Percentiles rank a stretch among this genome's conserved stretches.
These are phyloP conservation scores for Trebouxia gelatinosa DNA, from an alignment of 163 green algal genomes.

Conservation along the genomic window DNA sequence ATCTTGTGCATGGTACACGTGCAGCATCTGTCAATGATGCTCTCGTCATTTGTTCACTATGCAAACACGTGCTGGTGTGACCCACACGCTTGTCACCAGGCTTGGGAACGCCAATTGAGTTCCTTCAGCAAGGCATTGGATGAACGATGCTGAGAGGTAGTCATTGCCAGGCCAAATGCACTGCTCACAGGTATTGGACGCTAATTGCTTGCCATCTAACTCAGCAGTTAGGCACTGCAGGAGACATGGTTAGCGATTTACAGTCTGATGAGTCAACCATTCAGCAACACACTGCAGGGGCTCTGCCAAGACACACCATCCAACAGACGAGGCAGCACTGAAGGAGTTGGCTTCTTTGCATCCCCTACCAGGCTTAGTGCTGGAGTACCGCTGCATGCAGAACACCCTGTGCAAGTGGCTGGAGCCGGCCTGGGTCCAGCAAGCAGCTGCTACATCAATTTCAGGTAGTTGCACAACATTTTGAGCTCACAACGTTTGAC, in stretches of 20 bases:
- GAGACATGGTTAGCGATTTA: no score
- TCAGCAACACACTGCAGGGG: not conserved
- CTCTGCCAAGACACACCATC: conserved; percentile 48
- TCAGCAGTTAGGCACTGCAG: no score
- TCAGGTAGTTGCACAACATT: not conserved
- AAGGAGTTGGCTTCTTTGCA: conserved; percentile 45
- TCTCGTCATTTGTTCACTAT: no score
- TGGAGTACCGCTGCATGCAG: conserved; percentile 52
- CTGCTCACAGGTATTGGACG: no score
- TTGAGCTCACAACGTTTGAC: no score
- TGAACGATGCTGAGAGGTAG: not conserved
- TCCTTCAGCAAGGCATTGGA: no score
- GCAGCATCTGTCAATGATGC: no score
- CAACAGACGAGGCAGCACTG: conserved; percentile 57
- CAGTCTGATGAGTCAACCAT: not conserved
- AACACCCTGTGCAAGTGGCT: conserved; percentile 59
- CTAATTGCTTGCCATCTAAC: no score
- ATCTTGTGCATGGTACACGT: not conserved
- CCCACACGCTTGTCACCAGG: no score
- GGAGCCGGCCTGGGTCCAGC: conserved; percentile 38
- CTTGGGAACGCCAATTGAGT: no score
- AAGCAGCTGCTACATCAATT: not conserved
- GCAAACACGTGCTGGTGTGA: no score
- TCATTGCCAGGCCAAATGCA: no score
- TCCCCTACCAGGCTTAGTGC: conserved; percentile 49